Evolutionary conservation across 495 filamentous ascomycete species (phyloP).

Genomic region (Sphaerosporella brunnea): DNA sequence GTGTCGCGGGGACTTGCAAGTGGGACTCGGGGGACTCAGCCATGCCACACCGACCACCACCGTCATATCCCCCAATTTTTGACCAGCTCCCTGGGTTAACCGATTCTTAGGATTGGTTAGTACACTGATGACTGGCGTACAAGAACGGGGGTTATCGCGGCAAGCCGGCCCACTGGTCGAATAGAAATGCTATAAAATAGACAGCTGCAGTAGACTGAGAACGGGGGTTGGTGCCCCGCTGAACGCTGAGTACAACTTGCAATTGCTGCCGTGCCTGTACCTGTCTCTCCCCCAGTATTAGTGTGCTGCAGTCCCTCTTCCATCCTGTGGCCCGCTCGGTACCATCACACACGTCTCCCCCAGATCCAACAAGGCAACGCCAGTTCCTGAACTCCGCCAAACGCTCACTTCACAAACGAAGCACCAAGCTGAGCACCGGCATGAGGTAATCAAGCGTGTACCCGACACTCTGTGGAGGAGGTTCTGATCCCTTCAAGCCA

Average conservation of each 20-base stretch:
- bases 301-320: slow-evolving; percentile 5
- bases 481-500: slow-evolving; percentile 6
- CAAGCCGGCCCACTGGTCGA: slow-evolving; percentile 20
- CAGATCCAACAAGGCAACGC: slow-evolving; percentile 11
- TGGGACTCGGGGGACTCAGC: neutral
- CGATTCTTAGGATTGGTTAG: slow-evolving; percentile 18
- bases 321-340: slow-evolving; percentile 13
- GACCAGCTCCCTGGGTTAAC: slow-evolving; percentile 22
- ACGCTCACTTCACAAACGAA: neutral
- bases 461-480: slow-evolving; percentile 9
- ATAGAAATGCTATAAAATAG: slow-evolving; percentile 19
- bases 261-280: slow-evolving; percentile 13
- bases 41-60: slow-evolving; percentile 1
- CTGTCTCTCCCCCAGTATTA: slow-evolving; percentile 10
- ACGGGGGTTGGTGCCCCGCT: slow-evolving; percentile 11
- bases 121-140: neutral
- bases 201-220: slow-evolving; percentile 18
- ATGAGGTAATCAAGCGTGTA: neutral
- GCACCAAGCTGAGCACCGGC: neutral
- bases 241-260: slow-evolving; percentile 17
- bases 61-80: slow-evolving; percentile 2
- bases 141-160: slow-evolving; percentile 24
- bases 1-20: neutral
- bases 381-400: slow-evolving; percentile 19
- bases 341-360: slow-evolving; percentile 13